Percentiles rank a stretch among this genome's conserved stretches.
phyloP scores from a whole-genome alignment of 805 yeast species.

The Kuraishia floccosa region DNA sequence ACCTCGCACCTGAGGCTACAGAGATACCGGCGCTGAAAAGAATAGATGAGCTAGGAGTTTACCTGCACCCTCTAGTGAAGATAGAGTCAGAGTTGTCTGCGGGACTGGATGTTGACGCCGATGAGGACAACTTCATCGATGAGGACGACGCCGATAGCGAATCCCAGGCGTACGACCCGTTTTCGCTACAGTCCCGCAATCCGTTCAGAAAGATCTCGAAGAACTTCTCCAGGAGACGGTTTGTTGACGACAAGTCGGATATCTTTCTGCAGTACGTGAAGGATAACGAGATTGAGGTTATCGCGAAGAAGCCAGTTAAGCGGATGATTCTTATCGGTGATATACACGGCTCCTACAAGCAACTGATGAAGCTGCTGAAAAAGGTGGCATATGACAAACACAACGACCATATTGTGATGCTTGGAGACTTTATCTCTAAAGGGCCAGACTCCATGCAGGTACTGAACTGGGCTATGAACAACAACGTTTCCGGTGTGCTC shows the following conservation, averaged over 20 bases:
- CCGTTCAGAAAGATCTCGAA: conserved; percentile 17
- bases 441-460: conserved; percentile 71
- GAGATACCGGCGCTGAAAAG: conserved; percentile 13
- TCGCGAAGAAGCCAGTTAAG: conserved; percentile 12
- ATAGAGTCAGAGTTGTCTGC: not conserved
- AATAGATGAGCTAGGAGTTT: conserved; percentile 10
- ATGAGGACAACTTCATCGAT: conserved; percentile 8
- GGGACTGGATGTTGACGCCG: conserved; percentile 8
- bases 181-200: conserved; percentile 5
- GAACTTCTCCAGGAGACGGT: conserved; percentile 9
- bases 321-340: conserved; percentile 74
- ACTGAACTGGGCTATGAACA: conserved; percentile 48
- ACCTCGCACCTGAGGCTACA: conserved; percentile 18
- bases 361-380: conserved; percentile 39
- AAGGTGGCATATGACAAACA: conserved; percentile 32
- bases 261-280: conserved; percentile 11
- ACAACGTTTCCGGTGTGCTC: conserved; percentile 59
- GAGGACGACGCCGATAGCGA: conserved; percentile 8
- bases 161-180: conserved; percentile 5
- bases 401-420: conserved; percentile 49
- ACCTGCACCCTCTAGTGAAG: conserved; percentile 17
- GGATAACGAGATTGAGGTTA: conserved; percentile 4
- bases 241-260: conserved; percentile 6
- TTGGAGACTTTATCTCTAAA: conserved; percentile 82
- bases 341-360: conserved; percentile 68